Conservation (phyloP, 2,329 filamentous ascomycete genomes). For the Diaporthe ilicicola region DNA sequence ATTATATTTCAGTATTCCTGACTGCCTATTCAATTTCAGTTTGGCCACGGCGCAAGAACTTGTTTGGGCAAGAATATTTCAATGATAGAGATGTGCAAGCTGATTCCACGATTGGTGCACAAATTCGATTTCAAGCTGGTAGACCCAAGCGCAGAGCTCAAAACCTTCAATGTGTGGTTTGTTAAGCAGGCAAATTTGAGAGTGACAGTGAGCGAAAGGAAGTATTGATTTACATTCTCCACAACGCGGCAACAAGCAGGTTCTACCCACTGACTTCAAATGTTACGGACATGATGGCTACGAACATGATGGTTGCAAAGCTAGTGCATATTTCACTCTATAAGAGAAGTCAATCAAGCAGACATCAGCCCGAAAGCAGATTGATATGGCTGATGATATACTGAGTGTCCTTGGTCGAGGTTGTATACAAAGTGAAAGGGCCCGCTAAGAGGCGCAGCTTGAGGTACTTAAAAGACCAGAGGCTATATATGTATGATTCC, state of each 20-base stretch:
- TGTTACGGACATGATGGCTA: neutral
- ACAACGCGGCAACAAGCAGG: neutral
- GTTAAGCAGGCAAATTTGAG: conserved; percentile 11
- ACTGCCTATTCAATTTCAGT: conserved; percentile 34
- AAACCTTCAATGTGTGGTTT: conserved; percentile 18
- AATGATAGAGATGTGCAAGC: conserved; percentile 47
- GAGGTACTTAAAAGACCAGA: neutral
- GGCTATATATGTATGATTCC: neutral
- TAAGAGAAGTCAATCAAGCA: no score
- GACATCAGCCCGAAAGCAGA: no score
- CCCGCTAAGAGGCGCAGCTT: neutral
- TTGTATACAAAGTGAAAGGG: neutral
- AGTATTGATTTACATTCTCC: neutral
- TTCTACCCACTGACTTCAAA: no score
- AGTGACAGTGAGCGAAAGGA: conserved; percentile 4
- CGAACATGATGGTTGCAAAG: no score
- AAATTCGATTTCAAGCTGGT: conserved; percentile 9
- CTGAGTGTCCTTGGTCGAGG: no score
- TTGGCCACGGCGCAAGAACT: conserved; percentile 46
- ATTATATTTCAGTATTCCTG: neutral
- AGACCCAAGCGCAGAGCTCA: neutral
- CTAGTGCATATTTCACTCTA: no score
- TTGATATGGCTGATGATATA: no score
- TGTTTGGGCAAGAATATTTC: conserved; percentile 49
- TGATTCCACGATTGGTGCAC: conserved; percentile 39